Conservation (phyloP, 225 moss, liverwort and hornwort species). For the Sphagnum tenellum region DNA sequence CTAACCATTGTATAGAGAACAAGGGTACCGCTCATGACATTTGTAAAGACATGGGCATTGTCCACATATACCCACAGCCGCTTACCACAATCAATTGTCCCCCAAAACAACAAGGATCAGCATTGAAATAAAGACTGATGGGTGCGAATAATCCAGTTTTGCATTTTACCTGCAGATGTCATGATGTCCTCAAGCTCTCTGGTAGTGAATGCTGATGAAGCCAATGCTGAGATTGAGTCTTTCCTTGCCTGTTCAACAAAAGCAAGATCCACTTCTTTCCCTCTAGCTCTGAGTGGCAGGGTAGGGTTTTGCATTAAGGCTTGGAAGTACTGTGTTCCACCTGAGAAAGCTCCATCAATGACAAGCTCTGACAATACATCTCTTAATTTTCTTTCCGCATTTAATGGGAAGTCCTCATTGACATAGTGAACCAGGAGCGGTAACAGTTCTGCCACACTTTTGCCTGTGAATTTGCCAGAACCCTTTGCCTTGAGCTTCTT, state of each 20-base stretch:
- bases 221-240: slow-evolving; percentile 46
- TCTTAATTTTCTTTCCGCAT: slow-evolving; percentile 79
- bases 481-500: slow-evolving; percentile 72
- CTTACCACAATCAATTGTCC: no score
- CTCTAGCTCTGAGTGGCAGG: slow-evolving; percentile 40
- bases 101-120: no score
- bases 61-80: no score
- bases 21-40: no score
- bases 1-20: no score
- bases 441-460: slow-evolving; percentile 62
- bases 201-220: slow-evolving; percentile 59
- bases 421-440: slow-evolving; percentile 90
- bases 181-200: slow-evolving; percentile 81
- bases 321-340: slow-evolving; percentile 90
- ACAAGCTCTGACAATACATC: slow-evolving; percentile 85
- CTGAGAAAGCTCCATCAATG: slow-evolving; percentile 88
- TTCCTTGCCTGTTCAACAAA: slow-evolving; percentile 53
- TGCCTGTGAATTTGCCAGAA: slow-evolving; percentile 44
- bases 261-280: slow-evolving; percentile 59
- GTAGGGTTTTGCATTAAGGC: slow-evolving; percentile 73
- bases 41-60: no score
- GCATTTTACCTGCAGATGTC: slow-evolving; percentile 38
- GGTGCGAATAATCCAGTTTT: no score
- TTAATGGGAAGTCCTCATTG: slow-evolving; percentile 87
- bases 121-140: no score